phyloP scores from a whole-genome alignment of 768 basidiomycete genomes.

The Antrodiella citrinella region DNA sequence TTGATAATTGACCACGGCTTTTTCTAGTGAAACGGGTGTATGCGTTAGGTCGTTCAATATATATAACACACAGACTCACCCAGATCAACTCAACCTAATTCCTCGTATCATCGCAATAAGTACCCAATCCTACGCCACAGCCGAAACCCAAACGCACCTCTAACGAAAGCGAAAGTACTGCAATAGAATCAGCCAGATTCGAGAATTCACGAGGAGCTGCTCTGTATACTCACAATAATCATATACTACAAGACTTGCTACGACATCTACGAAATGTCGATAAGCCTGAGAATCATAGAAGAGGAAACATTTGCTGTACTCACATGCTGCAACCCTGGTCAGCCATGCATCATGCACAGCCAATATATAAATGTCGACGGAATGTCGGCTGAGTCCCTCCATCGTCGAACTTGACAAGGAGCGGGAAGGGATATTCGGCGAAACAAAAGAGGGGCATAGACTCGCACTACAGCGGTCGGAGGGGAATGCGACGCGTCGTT shows the following conservation, averaged over 20 bases:
- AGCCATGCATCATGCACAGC: neutral
- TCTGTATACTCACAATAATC: conserved; percentile 12
- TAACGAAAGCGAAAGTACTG: conserved; percentile 15
- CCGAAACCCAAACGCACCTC: conserved; percentile 1
- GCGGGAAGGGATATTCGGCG: neutral
- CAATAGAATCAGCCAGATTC: neutral
- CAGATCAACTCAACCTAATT: conserved; percentile 17
- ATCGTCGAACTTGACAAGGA: neutral
- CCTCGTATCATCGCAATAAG: no score
- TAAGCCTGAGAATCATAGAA: neutral
- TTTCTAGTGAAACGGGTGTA: conserved; percentile 13
- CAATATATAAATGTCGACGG: neutral
- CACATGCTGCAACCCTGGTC: conserved; percentile 5
- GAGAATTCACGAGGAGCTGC: neutral
- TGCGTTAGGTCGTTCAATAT: no score
- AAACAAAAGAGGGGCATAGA: neutral
- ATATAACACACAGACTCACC: no score
- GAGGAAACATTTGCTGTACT: neutral
- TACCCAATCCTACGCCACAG: neutral
- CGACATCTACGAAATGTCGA: conserved; percentile 6
- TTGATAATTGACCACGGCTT: conserved; percentile 24
- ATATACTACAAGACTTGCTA: conserved; percentile 16
- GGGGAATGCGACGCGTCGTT: neutral
- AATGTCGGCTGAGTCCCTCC: neutral
- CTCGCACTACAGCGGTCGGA: neutral